These are phyloP conservation scores for Balamuthia mandrillaris DNA, from an alignment of 208 protist species.

Conservation along the genomic window DNA sequence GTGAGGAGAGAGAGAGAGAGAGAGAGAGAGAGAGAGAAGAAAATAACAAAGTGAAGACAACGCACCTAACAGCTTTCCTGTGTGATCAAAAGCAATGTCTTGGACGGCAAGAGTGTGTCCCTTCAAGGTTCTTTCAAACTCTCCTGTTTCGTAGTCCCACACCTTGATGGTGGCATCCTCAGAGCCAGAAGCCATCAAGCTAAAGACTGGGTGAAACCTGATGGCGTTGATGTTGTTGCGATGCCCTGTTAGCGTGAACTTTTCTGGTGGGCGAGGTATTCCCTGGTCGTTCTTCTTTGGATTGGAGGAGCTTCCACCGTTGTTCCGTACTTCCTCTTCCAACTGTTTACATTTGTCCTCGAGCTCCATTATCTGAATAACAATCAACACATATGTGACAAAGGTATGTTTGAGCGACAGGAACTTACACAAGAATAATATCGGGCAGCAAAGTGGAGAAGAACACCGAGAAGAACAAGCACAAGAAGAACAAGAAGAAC, in stretches of 20 bases:
- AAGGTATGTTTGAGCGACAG: neutral
- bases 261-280: constrained; percentile 61
- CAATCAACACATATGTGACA: neutral
- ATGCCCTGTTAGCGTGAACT: constrained; percentile 52
- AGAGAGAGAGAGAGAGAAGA: constrained; percentile 40
- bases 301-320: neutral
- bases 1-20: neutral
- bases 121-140: constrained; percentile 72
- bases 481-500: too few species aligned
- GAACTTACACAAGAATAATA: neutral
- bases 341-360: constrained; percentile 55
- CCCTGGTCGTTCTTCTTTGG: constrained; percentile 41
- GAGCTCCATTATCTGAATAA: constrained; percentile 52
- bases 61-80: constrained; percentile 61
- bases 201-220: constrained; percentile 66
- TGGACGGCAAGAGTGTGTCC: constrained; percentile 74
- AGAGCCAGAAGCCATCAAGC: constrained; percentile 56
- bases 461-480: neutral
- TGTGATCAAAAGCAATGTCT: constrained; percentile 65
- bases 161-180: constrained; percentile 72
- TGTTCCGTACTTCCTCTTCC: constrained; percentile 52
- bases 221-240: constrained; percentile 42
- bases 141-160: constrained; percentile 74
- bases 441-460: neutral
- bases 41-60: neutral